Conservation (phyloP, 129 eudicot species). For the Saposhnikovia divaricata region DNA sequence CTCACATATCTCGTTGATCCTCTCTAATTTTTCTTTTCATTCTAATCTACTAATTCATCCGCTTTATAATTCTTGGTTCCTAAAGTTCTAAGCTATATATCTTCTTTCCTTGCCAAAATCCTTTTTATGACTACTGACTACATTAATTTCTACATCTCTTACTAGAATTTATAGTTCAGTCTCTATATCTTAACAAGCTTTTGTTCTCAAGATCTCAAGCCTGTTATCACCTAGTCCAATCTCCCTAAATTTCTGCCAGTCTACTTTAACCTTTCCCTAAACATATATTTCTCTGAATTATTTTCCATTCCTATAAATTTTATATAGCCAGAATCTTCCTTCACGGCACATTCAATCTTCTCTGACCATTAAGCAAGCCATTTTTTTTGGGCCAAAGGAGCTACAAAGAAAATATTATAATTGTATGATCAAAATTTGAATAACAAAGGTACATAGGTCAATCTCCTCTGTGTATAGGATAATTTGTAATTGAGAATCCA, state of each 20-base stretch:
- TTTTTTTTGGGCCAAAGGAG: neutral
- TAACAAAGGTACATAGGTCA: neutral
- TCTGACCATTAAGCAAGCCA: neutral
- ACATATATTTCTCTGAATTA: neutral
- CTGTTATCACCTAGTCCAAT: neutral
- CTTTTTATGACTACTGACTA: neutral
- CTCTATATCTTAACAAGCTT: neutral
- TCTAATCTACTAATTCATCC: neutral
- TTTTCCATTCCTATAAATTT: neutral
- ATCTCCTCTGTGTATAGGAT: neutral
- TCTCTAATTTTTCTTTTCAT: too few species aligned
- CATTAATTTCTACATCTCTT: neutral
- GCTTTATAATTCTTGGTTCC: neutral
- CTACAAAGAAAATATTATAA: neutral
- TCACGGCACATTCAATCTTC: neutral
- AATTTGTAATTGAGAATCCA: neutral
- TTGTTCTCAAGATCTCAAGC: neutral
- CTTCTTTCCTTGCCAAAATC: neutral
- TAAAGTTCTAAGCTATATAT: too few species aligned
- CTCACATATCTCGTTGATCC: neutral
- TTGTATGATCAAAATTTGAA: neutral
- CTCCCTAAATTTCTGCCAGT: neutral
- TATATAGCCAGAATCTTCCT: neutral
- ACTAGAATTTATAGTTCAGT: neutral
- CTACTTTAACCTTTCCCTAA: neutral